A percentile compares a stretch with the other conserved stretches of the same genome.
Conservation (phyloP, 2,329 filamentous ascomycete species). For the Exophiala oligosperma region DNA sequence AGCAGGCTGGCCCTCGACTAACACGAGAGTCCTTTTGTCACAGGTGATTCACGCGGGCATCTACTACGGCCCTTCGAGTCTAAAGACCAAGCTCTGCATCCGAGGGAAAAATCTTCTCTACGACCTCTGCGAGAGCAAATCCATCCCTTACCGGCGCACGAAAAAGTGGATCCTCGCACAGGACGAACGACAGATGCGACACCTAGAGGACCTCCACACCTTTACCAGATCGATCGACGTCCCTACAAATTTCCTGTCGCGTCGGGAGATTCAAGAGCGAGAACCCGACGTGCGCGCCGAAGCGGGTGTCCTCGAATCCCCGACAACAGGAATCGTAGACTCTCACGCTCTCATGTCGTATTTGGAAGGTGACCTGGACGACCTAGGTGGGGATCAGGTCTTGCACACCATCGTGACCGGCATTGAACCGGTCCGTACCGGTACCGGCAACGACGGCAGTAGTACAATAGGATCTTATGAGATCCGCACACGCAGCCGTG, state of each 20-base stretch:
- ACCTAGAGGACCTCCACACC: slow-evolving; percentile 52
- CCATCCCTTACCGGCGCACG: slow-evolving; percentile 70
- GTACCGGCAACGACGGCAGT: slow-evolving; percentile 42
- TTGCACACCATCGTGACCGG: slow-evolving; percentile 65
- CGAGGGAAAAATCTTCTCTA: slow-evolving; percentile 77
- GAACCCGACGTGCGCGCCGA: slow-evolving; percentile 77
- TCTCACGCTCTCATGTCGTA: slow-evolving; percentile 81
- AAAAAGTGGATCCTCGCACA: slow-evolving; percentile 98
- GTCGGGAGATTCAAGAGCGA: slow-evolving; percentile 59
- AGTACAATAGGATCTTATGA: slow-evolving; percentile 53
- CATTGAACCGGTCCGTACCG: slow-evolving; percentile 43
- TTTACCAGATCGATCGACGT: slow-evolving; percentile 58
- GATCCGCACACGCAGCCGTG: slow-evolving; percentile 53
- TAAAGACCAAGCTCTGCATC: slow-evolving; percentile 85
- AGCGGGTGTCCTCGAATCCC: slow-evolving; percentile 76
- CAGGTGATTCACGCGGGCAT: slow-evolving; percentile 91
- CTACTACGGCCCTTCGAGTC: slow-evolving; percentile 74
- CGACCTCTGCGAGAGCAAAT: slow-evolving; percentile 66
- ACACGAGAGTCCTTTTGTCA: too few species aligned
- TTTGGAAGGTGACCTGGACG: slow-evolving; percentile 74
- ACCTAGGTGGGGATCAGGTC: slow-evolving; percentile 72
- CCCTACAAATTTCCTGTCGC: slow-evolving; percentile 69
- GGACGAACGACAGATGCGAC: slow-evolving; percentile 66
- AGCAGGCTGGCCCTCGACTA: background rate
- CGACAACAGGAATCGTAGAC: slow-evolving; percentile 87